A percentile compares a stretch with the other conserved stretches of the same genome.
phyloP scores from a whole-genome alignment of 1,139 yeast genomes.

The Lodderomyces parapsilosis region DNA sequence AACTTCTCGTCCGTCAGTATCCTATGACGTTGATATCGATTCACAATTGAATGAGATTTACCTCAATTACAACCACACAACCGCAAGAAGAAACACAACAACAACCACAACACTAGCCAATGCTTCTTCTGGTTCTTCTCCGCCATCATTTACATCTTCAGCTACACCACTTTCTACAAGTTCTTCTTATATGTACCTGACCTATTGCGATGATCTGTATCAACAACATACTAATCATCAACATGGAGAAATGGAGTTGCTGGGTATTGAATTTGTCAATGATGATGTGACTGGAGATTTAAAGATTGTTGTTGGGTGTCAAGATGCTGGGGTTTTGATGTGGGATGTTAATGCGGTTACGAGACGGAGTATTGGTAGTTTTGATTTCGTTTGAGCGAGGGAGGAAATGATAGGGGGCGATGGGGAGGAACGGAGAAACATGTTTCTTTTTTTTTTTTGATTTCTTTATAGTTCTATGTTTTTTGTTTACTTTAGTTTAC shows the following conservation, averaged over 20 bases:
- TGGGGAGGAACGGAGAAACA: not conserved
- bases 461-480: too few relatives aligned
- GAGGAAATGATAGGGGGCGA: not conserved
- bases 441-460: not conserved
- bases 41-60: slow-evolving; percentile 13
- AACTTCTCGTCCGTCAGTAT: slow-evolving; percentile 14
- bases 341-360: slow-evolving; percentile 44
- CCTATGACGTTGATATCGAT: slow-evolving; percentile 12
- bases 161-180: slow-evolving; percentile 3
- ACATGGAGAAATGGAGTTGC: slow-evolving; percentile 48
- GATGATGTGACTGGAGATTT: slow-evolving; percentile 19
- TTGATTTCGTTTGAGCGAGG: slow-evolving; percentile 28
- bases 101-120: not conserved
- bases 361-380: slow-evolving; percentile 42
- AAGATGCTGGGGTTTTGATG: slow-evolving; percentile 42
- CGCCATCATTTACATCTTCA: slow-evolving; percentile 4
- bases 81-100: not conserved
- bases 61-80: slow-evolving; percentile 4
- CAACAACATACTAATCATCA: slow-evolving; percentile 35
- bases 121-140: slow-evolving; percentile 1
- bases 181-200: slow-evolving; percentile 4
- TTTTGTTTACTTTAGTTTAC: too few relatives aligned
- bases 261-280: slow-evolving; percentile 40
- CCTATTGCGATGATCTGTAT: slow-evolving; percentile 22
- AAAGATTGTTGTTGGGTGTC: slow-evolving; percentile 41